Conservation (phyloP, 1,284 basidiomycete species). For the Puccinia triticina region DNA sequence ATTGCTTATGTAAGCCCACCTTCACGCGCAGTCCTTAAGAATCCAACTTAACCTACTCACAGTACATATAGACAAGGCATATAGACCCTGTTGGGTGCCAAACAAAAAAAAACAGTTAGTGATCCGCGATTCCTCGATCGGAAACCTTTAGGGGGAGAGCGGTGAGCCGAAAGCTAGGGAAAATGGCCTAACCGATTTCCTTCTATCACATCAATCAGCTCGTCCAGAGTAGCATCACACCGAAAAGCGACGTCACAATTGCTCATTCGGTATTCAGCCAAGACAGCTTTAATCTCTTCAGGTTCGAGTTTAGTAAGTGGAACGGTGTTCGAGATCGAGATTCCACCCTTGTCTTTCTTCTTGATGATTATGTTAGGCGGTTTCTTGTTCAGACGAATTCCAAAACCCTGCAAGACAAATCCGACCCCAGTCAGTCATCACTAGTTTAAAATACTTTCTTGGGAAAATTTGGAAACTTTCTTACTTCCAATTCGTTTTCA, state of each 20-base stretch:
- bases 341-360: slow-evolving; percentile 92
- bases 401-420: slow-evolving; percentile 42
- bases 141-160: background rate
- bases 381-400: slow-evolving; percentile 88
- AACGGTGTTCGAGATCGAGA: slow-evolving; percentile 91
- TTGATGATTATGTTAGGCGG: slow-evolving; percentile 78
- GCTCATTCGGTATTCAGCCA: slow-evolving; percentile 84
- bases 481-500: slow-evolving; percentile 85
- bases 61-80: slow-evolving; percentile 84
- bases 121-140: background rate
- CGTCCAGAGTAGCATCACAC: slow-evolving; percentile 90
- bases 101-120: slow-evolving; percentile 50
- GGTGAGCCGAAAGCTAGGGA: background rate
- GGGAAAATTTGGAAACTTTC: background rate
- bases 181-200: slow-evolving; percentile 72
- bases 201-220: slow-evolving; percentile 95
- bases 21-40: background rate
- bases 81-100: slow-evolving; percentile 72
- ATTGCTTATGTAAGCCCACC: background rate
- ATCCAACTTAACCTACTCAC: slow-evolving; percentile 54
- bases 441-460: background rate
- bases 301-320: slow-evolving; percentile 95
- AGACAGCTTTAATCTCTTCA: slow-evolving; percentile 93
- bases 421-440: background rate
- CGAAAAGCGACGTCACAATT: slow-evolving; percentile 94